phyloP scores from a whole-genome alignment of 768 basidiomycete species.

The Lactifluus pinguis region DNA sequence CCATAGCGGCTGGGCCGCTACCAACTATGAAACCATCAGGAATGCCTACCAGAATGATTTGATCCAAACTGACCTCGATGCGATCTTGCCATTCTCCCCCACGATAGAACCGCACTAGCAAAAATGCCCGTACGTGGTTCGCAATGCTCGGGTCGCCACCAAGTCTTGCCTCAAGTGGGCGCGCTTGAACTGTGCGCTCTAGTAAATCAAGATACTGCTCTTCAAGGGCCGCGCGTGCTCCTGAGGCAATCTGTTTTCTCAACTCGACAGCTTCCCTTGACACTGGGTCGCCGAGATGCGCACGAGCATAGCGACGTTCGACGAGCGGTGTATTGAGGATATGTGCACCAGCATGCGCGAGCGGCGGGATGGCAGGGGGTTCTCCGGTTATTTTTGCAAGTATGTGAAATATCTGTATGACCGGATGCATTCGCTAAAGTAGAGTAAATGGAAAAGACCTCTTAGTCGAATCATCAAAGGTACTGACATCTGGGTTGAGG shows the following conservation, averaged over 20 bases:
- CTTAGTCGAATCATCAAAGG: background rate
- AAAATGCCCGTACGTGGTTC: slow-evolving; percentile 85
- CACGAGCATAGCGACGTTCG: slow-evolving; percentile 75
- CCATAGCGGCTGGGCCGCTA: slow-evolving; percentile 86
- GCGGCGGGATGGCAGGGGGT: slow-evolving; percentile 63
- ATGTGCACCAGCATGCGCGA: slow-evolving; percentile 74
- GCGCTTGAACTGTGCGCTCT: slow-evolving; percentile 71
- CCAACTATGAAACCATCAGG: slow-evolving; percentile 41
- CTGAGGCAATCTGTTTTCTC: slow-evolving; percentile 65
- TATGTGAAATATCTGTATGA: slow-evolving; percentile 62
- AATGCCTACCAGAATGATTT: background rate
- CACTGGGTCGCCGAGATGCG: slow-evolving; percentile 58
- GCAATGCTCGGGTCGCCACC: slow-evolving; percentile 87
- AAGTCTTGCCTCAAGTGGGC: slow-evolving; percentile 76
- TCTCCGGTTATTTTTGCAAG: slow-evolving; percentile 70
- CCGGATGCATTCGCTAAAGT: slow-evolving; percentile 44
- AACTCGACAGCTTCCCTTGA: slow-evolving; percentile 58
- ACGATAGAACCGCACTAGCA: slow-evolving; percentile 70
- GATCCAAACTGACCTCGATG: slow-evolving; percentile 58
- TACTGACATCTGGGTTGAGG: slow-evolving; percentile 48
- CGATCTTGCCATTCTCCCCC: slow-evolving; percentile 79
- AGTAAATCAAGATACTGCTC: slow-evolving; percentile 83
- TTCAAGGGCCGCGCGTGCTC: slow-evolving; percentile 75
- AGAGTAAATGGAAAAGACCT: background rate
- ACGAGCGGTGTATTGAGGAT: slow-evolving; percentile 72